A percentile compares a stretch with the other conserved stretches of the same genome.
These are phyloP conservation scores for Aegilops tauschii DNA, from an alignment of 176 grass and related monocot species.

Conservation along the genomic window DNA sequence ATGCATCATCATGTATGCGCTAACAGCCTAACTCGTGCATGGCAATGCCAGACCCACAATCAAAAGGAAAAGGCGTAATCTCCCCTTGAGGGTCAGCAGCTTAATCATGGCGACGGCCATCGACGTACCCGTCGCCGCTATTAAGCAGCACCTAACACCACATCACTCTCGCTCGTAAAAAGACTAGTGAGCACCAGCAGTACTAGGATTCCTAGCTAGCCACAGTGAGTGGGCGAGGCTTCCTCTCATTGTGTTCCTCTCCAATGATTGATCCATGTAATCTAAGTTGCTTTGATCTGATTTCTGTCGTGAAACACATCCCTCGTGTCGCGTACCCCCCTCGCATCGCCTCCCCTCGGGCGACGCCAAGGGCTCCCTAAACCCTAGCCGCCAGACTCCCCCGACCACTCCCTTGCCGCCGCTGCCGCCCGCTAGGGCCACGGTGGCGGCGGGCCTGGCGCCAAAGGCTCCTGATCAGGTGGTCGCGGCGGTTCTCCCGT, in stretches of 20 bases:
- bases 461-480: too few species aligned
- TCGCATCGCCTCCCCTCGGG: too few species aligned
- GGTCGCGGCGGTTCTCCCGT: too few species aligned
- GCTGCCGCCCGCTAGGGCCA: too few species aligned
- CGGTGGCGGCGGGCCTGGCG: too few species aligned
- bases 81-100: too few species aligned
- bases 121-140: neutral
- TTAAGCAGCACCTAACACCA: neutral
- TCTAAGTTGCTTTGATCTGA: neutral
- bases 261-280: neutral
- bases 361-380: too few species aligned
- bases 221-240: neutral
- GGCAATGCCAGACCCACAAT: neutral
- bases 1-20: slow-evolving; percentile 20
- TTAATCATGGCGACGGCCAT: slow-evolving; percentile 23
- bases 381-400: too few species aligned
- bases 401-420: too few species aligned
- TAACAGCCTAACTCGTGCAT: slow-evolving; percentile 50
- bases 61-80: neutral
- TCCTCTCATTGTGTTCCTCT: neutral
- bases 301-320: too few species aligned
- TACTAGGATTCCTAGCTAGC: neutral
- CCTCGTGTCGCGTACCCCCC: too few species aligned
- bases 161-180: neutral
- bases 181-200: neutral